Conservation (phyloP, 176 grass and related monocot genomes). For the Raddia distichophylla region DNA sequence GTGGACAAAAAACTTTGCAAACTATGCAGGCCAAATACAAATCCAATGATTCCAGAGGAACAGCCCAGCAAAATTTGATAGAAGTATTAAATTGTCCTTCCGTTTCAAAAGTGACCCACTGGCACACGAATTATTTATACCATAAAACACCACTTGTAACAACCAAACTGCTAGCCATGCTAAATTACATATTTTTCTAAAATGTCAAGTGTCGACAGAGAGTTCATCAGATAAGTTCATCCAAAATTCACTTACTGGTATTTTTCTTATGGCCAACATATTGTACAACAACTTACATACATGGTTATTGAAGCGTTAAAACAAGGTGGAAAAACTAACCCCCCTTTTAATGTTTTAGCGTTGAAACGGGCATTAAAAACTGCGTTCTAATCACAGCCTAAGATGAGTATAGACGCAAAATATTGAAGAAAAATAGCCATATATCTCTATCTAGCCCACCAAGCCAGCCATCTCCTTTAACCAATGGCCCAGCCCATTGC, state of each 20-base stretch:
- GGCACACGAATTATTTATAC: not conserved
- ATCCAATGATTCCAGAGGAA: not conserved
- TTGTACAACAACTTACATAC: conserved; percentile 14
- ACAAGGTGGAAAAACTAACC: too few species aligned
- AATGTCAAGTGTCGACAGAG: not conserved
- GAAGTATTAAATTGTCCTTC: not conserved
- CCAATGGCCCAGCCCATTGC: too few species aligned
- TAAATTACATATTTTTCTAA: not conserved
- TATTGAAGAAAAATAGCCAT: too few species aligned
- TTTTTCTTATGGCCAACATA: not conserved
- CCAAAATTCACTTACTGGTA: not conserved
- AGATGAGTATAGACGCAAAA: too few species aligned
- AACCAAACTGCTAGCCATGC: not conserved
- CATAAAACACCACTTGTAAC: not conserved
- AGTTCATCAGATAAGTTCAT: conserved; percentile 6
- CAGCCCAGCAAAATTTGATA: not conserved
- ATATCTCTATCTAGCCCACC: too few species aligned
- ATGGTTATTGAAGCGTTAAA: too few species aligned
- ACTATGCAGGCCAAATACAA: conserved; percentile 7
- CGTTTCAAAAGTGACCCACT: not conserved
- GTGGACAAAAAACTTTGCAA: not conserved
- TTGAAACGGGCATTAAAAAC: too few species aligned
- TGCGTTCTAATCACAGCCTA: too few species aligned
- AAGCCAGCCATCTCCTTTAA: too few species aligned
- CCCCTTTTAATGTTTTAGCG: too few species aligned